Base-by-base conservation (phyloP, 2,329 filamentous ascomycete species). In the Sporothrix variecibatus region DNA sequence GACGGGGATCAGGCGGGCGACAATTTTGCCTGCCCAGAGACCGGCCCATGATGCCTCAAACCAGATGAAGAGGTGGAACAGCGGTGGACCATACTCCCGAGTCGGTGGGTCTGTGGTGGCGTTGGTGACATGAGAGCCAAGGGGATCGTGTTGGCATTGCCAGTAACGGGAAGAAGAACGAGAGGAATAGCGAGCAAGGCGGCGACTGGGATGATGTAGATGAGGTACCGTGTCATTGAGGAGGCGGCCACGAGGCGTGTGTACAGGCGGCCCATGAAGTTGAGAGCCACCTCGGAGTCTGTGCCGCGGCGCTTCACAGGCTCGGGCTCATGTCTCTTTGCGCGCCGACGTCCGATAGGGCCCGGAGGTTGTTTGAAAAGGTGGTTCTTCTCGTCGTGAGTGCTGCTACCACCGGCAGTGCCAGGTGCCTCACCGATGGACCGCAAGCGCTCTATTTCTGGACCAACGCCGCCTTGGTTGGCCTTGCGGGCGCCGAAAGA, bases 1-100 rank as follows among this genome's bases (percentile, higher is more conserved):
- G 53, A 84, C 81, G 0, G 91, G 91, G 2, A 92, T 79, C 20
- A 87, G 79, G 80, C 89, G 89, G 17, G 91, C 88, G 12, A 90
- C 84, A 60, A 92, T 82, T 82, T 93, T 93, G 77, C 88, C 90
- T 23, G 86, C 83, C 91, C 91, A 93, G 12, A 93, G 85, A 9
- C 87, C 86, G 53, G 91, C 82, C 91, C 91, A 93, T 49, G 91
- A 85, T 71, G 91, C 85, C 79, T 92, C 88, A 77, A 93, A 86
- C 91, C 91, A 92, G 67, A 91, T 83, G 78, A 92, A 92, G 67
- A 93, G 84, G 68, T 86, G 81, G 78, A 91, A 88, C 11, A 92
- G 84, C 4, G 85, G 83, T 9, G 88, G 85, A 0, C 86, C 86
- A 15, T 78, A 78, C 51, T 65, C 77, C 60, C 76, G 77, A 26